Evolutionary conservation across 495 filamentous ascomycete species (phyloP).

Genomic region (Aspergillus homomorphus): DNA sequence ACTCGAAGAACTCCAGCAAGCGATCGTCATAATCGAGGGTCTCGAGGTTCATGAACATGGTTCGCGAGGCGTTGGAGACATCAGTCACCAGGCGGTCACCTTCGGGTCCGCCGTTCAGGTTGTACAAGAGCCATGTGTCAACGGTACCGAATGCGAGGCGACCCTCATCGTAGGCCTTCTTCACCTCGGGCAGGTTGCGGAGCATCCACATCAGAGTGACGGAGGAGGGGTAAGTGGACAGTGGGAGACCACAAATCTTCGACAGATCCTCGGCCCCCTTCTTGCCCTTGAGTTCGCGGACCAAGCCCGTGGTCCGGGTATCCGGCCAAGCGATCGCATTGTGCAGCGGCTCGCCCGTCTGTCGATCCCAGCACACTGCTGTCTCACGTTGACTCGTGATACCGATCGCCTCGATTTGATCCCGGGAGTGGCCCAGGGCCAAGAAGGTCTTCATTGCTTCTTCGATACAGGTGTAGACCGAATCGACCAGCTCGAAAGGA

Average conservation of each 20-base stretch:
- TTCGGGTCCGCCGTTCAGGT: constrained; percentile 78
- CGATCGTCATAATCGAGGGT: constrained; percentile 82
- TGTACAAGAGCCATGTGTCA: constrained; percentile 88
- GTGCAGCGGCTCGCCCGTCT: constrained; percentile 80
- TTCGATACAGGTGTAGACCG: constrained; percentile 83
- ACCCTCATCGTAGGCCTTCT: constrained; percentile 73
- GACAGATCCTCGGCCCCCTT: constrained; percentile 65
- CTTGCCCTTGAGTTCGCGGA: constrained; percentile 72
- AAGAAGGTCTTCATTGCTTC: constrained; percentile 71
- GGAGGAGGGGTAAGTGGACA: constrained; percentile 92
- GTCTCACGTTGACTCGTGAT: constrained; percentile 97
- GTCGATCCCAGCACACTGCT: constrained; percentile 83
- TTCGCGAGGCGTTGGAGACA: constrained; percentile 86
- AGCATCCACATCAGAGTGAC: constrained; percentile 88
- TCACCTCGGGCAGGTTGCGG: constrained; percentile 66
- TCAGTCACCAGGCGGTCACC: constrained; percentile 78
- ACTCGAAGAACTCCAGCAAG: constrained; percentile 77
- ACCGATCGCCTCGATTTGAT: constrained; percentile 79
- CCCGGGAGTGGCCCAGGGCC: constrained; percentile 63
- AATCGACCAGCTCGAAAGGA: constrained; percentile 71
- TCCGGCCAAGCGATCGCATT: constrained; percentile 96
- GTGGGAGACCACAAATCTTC: constrained; percentile 77
- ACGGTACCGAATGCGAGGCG: constrained; percentile 89
- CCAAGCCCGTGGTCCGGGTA: constrained; percentile 74
- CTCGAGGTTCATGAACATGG: constrained; percentile 94